Evolutionary conservation across 176 grass and related monocot species (phyloP).

Genomic region (Aegilops bicornis): DNA sequence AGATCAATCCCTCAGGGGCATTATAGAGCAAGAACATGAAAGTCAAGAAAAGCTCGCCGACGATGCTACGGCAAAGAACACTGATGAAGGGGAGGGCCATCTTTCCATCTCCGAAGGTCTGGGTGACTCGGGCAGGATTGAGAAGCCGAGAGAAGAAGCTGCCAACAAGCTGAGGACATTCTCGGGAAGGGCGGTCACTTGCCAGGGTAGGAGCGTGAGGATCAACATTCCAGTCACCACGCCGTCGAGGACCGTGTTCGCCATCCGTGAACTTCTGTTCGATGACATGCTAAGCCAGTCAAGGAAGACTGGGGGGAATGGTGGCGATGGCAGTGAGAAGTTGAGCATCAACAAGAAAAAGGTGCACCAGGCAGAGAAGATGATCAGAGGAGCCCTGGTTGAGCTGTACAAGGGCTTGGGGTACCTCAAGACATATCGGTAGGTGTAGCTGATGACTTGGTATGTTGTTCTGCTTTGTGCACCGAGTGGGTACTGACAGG

Average conservation of each 20-base stretch:
- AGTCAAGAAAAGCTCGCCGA: conserved; percentile 44
- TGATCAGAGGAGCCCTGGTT: conserved; percentile 86
- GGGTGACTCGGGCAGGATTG: conserved; percentile 47
- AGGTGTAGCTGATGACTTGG: conserved; percentile 3
- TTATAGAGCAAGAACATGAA: conserved; percentile 47
- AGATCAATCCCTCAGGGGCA: conserved; percentile 49
- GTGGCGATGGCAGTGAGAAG: conserved; percentile 42
- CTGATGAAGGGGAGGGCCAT: conserved; percentile 44
- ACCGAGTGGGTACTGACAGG: conserved; percentile 11
- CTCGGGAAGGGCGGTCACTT: conserved; percentile 60
- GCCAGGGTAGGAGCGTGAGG: conserved; percentile 82
- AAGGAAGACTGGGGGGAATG: conserved; percentile 27
- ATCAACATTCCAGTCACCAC: conserved; percentile 92
- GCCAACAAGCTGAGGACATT: conserved; percentile 56
- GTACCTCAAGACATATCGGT: conserved; percentile 87
- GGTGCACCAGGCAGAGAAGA: conserved; percentile 91
- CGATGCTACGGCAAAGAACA: conserved; percentile 13
- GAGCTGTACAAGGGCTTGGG: conserved; percentile 91
- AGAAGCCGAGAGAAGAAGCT: conserved; percentile 40
- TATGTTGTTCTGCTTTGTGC: background rate
- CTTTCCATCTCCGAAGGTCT: conserved; percentile 36
- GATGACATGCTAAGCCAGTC: conserved; percentile 74
- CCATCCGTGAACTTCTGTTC: conserved; percentile 65
- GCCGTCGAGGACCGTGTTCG: conserved; percentile 74
- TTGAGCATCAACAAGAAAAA: conserved; percentile 89